These are phyloP conservation scores for Phyllosticta ampelicida DNA, from an alignment of 2,329 filamentous ascomycete species.

Conservation along the genomic window DNA sequence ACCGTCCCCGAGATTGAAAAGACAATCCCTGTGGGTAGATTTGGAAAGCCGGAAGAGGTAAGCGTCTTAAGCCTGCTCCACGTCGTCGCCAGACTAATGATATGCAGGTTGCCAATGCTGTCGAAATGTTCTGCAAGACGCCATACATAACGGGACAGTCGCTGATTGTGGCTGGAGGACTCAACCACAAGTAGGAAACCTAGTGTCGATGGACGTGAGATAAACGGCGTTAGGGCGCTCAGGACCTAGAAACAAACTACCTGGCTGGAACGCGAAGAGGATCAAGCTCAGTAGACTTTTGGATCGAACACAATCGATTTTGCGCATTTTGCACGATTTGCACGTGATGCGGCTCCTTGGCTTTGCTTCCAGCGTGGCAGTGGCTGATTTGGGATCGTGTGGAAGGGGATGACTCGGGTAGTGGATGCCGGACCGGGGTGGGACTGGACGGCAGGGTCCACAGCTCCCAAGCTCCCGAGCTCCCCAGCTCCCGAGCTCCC, in stretches of 20 bases:
- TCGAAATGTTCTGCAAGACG: conserved; percentile 18
- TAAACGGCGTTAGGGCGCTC: not conserved
- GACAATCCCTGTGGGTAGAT: conserved; percentile 16
- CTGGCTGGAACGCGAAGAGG: not conserved
- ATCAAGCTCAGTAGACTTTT: not conserved
- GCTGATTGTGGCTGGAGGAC: conserved; percentile 17
- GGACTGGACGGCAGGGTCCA: no score
- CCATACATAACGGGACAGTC: conserved; percentile 20
- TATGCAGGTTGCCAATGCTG: conserved; percentile 16
- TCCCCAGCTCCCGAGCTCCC: no score
- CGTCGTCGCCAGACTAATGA: not conserved
- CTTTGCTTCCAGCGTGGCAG: no score
- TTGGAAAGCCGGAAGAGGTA: conserved; percentile 16
- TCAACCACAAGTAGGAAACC: conserved; percentile 17
- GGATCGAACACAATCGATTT: not conserved
- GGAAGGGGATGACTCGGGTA: no score
- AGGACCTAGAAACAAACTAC: not conserved
- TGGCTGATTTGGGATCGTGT: no score
- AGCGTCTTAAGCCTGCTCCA: not conserved
- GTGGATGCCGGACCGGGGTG: no score
- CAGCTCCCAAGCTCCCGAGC: no score
- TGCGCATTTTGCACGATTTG: no score
- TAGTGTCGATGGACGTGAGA: not conserved
- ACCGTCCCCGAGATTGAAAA: conserved; percentile 15
- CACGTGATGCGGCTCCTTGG: not conserved